Base-by-base conservation (phyloP, 257 asterid genomes). In the Nicotiana undulata region DNA sequence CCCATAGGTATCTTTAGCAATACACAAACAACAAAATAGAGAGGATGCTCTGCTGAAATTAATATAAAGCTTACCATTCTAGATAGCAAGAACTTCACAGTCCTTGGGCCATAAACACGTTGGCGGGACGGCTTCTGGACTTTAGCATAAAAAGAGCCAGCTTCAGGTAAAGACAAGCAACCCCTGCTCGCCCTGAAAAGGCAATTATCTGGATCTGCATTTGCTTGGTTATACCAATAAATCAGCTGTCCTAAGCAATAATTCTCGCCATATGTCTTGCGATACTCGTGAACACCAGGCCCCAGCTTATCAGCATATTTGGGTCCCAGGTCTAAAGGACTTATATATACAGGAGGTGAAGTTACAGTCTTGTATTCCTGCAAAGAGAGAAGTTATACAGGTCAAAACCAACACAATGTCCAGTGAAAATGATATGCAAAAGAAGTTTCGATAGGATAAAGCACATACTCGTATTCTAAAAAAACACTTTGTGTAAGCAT, bases 161-260 rank as follows among this genome's bases (percentile, higher is more conserved):
- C 86, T 22, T 96, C 98, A 9, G 99, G 99, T 82, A 96, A 87
- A 81, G 97, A 90, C 87, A 96, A 86, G 88, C 98, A 96, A 82
- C 99, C 99, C 90, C 95, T 87, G 84, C 99, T 92, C 60, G 94
- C 95, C 83, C 87, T 93, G 79, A 86, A 91, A 70, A 94, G 90
- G 82, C 80, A 84, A 67, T 89, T 82, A 84, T 91, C 99, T 5
- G 99, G 99, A 53, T 94, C 93, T 7, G 98, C 92, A 76, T 87
- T 88, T 44, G 87, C 82, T 89, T 96, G 99, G 82, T 79, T 93
- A 80, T 94, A 85, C 99, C 99, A 96, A 89, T 88, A 91, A 64
- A 96, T 88, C 74, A 96, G 88, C 88, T 96, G 99, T 52, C 98
- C 99, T 64, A 96, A 85, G 89, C 99, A 96, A 86, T 96, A 96